Evolutionary conservation across 2,329 filamentous ascomycete genomes (phyloP).

Genomic region (Ophiostoma tasmaniense): DNA sequence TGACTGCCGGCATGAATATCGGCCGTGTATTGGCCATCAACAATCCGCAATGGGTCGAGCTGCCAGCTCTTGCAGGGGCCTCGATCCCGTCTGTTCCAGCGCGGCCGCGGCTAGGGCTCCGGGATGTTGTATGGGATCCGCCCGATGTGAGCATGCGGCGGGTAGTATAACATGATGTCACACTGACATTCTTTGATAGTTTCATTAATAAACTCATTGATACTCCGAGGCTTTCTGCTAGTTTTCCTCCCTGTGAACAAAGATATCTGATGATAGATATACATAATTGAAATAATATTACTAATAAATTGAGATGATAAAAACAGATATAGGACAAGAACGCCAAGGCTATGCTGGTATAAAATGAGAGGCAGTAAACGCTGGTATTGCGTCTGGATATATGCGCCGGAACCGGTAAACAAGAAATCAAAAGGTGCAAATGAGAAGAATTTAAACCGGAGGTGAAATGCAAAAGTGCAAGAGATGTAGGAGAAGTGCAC

Average conservation of each 20-base stretch:
- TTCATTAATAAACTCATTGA: neutral
- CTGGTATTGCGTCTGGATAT: constrained; percentile 3
- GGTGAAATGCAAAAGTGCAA: neutral
- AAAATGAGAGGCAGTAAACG: neutral
- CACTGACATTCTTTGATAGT: neutral
- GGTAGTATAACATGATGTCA: neutral
- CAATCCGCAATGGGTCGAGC: constrained; percentile 22
- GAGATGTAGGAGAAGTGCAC: neutral
- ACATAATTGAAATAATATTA: neutral
- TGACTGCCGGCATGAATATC: neutral
- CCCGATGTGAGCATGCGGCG: constrained; percentile 22
- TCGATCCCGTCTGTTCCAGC: constrained; percentile 19
- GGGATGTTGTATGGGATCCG: constrained; percentile 34
- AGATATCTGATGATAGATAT: neutral
- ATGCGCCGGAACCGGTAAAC: neutral
- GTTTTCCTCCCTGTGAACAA: neutral
- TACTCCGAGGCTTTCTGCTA: neutral
- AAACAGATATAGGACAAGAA: neutral
- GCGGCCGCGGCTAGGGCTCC: constrained; percentile 26
- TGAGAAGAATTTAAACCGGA: neutral
- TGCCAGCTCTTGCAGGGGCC: constrained; percentile 19
- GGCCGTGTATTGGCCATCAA: constrained; percentile 23
- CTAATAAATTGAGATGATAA: neutral
- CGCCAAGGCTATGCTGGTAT: constrained; percentile 4
- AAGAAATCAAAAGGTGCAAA: neutral